Conservation (phyloP, 495 filamentous ascomycete genomes). For the Xylaria longipes region DNA sequence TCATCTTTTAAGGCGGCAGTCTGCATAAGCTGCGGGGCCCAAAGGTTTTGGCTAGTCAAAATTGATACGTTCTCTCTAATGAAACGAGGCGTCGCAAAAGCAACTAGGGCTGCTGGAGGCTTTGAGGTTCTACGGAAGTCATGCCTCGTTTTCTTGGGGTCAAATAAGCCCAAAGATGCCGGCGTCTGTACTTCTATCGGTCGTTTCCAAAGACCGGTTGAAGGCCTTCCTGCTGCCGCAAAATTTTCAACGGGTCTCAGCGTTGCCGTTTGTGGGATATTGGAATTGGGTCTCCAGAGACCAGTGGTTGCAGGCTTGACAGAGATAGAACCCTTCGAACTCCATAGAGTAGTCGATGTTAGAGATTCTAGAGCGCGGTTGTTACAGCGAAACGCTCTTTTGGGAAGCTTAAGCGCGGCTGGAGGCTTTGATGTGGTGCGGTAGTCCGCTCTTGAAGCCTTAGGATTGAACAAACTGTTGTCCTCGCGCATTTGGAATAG, state of each 20-base stretch:
- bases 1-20: neutral
- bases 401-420: neutral
- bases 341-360: slow-evolving; percentile 12
- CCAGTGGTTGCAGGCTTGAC: neutral
- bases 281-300: slow-evolving; percentile 4
- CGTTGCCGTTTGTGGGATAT: neutral
- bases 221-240: neutral
- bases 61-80: slow-evolving; percentile 32
- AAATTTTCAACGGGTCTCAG: neutral
- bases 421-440: slow-evolving; percentile 6
- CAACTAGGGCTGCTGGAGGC: slow-evolving; percentile 43
- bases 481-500: neutral
- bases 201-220: slow-evolving; percentile 1
- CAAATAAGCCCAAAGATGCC: slow-evolving; percentile 36
- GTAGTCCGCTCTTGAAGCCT: neutral
- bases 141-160: slow-evolving; percentile 27
- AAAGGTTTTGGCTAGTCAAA: slow-evolving; percentile 43
- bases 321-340: neutral
- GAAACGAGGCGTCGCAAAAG: slow-evolving; percentile 27
- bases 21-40: slow-evolving; percentile 29
- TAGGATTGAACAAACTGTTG: neutral
- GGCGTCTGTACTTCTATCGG: neutral
- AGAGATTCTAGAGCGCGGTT: neutral
- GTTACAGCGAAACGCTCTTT: neutral
- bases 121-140: slow-evolving; percentile 44